Evolutionary conservation across 2,329 filamentous ascomycete genomes (phyloP), one percentile per base, ranked within the genome.

Genomic region (Sclerotinia subarctica): DNA sequence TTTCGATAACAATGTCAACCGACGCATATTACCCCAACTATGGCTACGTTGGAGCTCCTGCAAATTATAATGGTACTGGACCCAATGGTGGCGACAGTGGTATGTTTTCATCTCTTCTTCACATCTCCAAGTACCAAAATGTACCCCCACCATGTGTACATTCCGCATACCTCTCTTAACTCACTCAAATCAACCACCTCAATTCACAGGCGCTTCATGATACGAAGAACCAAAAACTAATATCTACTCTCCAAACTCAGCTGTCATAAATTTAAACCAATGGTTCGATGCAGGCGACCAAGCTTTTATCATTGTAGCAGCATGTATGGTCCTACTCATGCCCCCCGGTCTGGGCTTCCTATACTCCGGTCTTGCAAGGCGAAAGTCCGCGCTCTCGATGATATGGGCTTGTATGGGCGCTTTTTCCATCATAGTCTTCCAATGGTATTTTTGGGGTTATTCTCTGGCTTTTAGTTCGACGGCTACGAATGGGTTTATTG

Each of bases 401-500:
- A 95, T 99, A 77, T 98, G 94, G 93, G 93, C 94, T 19, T 93
- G 91, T 81, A 96, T 99, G 92, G 94, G 91, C 79, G 95, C 93
- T 58, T 91, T 91, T 78, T 94, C 92, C 59, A 89, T 98, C 77
- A 85, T 97, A 78, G 90, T 92, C 68, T 97, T 99, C 83, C 95
- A 99, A 82, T 99, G 95, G 95, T 98, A 97, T 78, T 97, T 99
- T 80, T 98, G 95, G 94, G 95, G 95, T 49, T 99, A 97, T 80
- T 97, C 94, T 19, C 84, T 99, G 70, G 94, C 94, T 64, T 97
- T 98, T 81, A 95, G 91, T 76, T 84, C 86, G 54, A 88, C 88
- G 19, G 91, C 90, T 5, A 93, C 87, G 73, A 97, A 92, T 81
- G 90, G 92, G 65, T 98, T 91, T 82, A 98, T 99, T 77, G 95